phyloP scores from a whole-genome alignment of 139 green algal species.

The Ulvella scutata region DNA sequence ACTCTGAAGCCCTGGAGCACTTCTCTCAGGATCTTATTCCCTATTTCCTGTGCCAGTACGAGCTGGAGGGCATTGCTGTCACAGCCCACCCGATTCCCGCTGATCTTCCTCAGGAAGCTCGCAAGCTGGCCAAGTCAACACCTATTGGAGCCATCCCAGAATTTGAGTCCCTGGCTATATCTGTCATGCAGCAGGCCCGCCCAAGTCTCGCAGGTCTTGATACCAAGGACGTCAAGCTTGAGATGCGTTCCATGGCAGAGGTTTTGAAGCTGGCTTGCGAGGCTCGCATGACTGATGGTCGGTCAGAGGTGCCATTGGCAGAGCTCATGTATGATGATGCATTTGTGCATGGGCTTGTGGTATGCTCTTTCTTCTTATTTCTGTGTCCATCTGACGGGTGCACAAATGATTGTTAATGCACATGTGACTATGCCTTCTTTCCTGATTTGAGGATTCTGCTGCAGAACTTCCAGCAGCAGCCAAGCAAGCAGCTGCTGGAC shows the following conservation, averaged over 20 bases:
- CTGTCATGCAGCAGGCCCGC: not conserved
- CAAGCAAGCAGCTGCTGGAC: not conserved
- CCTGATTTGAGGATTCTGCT: too few relatives aligned
- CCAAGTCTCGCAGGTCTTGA: not conserved
- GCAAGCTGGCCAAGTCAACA: not conserved
- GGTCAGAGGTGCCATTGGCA: not conserved
- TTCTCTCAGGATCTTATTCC: not conserved
- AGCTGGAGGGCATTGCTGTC: not conserved
- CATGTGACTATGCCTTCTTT: not conserved
- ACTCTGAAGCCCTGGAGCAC: not conserved
- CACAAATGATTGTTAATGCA: too few relatives aligned
- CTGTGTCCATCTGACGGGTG: too few relatives aligned
- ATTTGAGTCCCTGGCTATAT: not conserved
- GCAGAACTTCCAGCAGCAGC: conserved; percentile 2
- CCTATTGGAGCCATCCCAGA: not conserved
- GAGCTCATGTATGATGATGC: conserved; percentile 4
- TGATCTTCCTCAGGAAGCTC: not conserved
- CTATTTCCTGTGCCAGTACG: not conserved
- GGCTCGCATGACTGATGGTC: not conserved
- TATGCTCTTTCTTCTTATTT: not conserved
- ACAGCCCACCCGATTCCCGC: not conserved
- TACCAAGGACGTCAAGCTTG: not conserved
- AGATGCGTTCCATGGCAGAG: conserved; percentile 1
- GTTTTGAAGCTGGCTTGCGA: not conserved
- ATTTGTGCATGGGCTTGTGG: not conserved